Conservation (phyloP, 2,329 filamentous ascomycete genomes). For the Alternaria incomplexa region DNA sequence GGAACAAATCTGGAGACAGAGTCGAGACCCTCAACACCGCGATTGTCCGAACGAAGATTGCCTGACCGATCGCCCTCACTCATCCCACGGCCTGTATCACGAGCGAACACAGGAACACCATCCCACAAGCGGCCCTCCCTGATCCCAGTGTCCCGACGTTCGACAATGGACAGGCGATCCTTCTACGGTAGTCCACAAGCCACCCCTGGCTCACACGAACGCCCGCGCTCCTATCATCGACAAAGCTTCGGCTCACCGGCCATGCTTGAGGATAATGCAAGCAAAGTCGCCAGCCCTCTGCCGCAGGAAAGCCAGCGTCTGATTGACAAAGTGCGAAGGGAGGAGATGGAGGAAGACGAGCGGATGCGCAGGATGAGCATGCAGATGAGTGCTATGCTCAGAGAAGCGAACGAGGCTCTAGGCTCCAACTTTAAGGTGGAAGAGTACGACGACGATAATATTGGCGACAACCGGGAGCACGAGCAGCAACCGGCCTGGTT, state of each 20-base stretch:
- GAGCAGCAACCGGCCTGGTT: background rate
- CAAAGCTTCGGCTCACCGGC: conserved; percentile 42
- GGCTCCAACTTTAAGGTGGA: conserved; percentile 58
- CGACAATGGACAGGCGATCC: conserved; percentile 31
- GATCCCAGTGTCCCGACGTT: conserved; percentile 53
- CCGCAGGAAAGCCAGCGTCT: conserved; percentile 74
- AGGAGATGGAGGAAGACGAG: conserved; percentile 79
- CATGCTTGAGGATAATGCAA: conserved; percentile 24
- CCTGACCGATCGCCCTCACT: conserved; percentile 39
- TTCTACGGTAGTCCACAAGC: conserved; percentile 22
- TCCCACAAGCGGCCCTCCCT: conserved; percentile 47
- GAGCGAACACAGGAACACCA: conserved; percentile 22
- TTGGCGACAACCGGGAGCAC: background rate
- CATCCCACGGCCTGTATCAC: conserved; percentile 43
- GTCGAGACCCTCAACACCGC: conserved; percentile 57
- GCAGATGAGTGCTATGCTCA: conserved; percentile 83
- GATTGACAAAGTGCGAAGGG: conserved; percentile 72
- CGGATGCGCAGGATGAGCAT: conserved; percentile 81
- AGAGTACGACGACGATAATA: conserved; percentile 32
- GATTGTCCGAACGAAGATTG: conserved; percentile 40
- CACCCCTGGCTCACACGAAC: conserved; percentile 14
- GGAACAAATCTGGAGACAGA: conserved; percentile 59
- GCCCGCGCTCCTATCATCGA: conserved; percentile 36
- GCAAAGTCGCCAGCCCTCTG: conserved; percentile 40
- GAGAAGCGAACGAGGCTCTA: conserved; percentile 84